Conservation (phyloP, 331 rosid genomes). For the Cydonia oblonga region DNA sequence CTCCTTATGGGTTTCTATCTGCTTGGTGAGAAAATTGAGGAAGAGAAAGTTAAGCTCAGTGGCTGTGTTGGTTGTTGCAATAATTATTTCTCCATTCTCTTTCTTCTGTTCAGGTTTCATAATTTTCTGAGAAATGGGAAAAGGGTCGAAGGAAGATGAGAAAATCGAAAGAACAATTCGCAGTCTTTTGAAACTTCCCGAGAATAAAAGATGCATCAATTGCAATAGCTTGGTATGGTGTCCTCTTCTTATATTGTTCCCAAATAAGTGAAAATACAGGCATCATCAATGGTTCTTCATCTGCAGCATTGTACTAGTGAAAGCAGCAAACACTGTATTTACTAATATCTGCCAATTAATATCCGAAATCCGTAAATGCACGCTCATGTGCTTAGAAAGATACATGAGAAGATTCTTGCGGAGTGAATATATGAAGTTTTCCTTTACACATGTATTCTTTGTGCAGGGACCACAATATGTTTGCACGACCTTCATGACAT, state of each 20-base stretch:
- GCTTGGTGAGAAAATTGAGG: background rate
- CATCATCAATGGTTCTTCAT: background rate
- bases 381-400: background rate
- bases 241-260: background rate
- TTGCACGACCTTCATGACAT: conserved; percentile 76
- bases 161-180: conserved; percentile 56
- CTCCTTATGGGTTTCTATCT: background rate
- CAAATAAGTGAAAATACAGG: background rate
- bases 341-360: background rate
- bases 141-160: conserved; percentile 56
- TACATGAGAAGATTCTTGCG: background rate
- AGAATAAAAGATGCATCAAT: conserved; percentile 73
- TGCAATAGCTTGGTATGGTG: conserved; percentile 69
- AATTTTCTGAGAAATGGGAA: conserved; percentile 35
- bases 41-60: background rate
- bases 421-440: background rate
- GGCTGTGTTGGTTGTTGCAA: background rate
- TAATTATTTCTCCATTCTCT: background rate
- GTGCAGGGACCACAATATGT: conserved; percentile 92
- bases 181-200: conserved; percentile 58
- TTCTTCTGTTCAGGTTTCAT: conserved; percentile 11
- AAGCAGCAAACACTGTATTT: background rate
- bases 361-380: background rate
- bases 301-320: background rate
- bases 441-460: conserved; percentile 1